Evolutionary conservation across 108 stramenopile genomes (phyloP), one percentile per base, ranked within the genome.

Genomic region (Skeletonema marinoi): DNA sequence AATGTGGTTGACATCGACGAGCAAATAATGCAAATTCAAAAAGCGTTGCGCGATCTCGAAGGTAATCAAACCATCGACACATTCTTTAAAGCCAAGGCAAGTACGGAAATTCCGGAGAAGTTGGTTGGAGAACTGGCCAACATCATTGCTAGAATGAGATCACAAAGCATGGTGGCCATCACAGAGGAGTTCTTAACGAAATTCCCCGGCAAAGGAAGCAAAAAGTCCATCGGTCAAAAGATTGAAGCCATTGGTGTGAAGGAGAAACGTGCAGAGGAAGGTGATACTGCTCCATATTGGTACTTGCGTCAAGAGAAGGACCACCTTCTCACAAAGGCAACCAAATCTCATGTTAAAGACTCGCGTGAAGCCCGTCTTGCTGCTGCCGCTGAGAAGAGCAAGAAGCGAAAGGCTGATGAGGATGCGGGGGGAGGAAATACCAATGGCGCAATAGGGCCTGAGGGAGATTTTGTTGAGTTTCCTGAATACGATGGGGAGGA

Each of bases 401-500:
- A 65, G 44, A 76, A 63, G 33, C 65, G 64, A 41, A 33, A 63
- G 41, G 35, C 35, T 29, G 84, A 74, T 32, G 88, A 82, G 51
- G 72, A 58, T 66, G 51, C 11, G 39, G 12, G 32, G 36, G 72
- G 30, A 48, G 56, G 56, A 13, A 41, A 58, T 4, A 54, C 60
- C 6, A 79, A 75, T 31, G 95, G 91, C 44, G 90, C 89, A 48
- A 60, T 86, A 1, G 92, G 89, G 10, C 90, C 91, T 1, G 89
- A 86, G 46, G 92, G 91, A 6, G 71, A 78, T 41, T 84, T 92
- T 60, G 81, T 88, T 12, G 86, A 84, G 25, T 93, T 93, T 74
- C 92, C 92, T 19, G 86, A 86, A n/a, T 93, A 93, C 65, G 87
- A 93, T 78, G 91, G 89, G 17, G 73, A 58, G 10, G 92, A 88